Conservation (phyloP, 768 basidiomycete genomes). For the Calvatia gigantea region DNA sequence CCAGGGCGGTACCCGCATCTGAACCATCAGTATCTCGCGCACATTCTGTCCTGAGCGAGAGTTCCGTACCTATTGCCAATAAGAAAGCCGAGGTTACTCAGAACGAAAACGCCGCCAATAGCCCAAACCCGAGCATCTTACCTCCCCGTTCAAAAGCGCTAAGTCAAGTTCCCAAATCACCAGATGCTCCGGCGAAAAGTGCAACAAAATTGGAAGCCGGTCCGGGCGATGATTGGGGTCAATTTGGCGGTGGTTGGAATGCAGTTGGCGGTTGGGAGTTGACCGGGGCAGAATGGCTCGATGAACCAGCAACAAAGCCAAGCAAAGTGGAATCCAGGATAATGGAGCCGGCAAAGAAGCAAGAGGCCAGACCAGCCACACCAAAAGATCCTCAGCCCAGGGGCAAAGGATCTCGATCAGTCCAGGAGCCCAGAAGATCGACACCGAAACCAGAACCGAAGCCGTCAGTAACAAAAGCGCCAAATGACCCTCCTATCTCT, state of each 20-base stretch:
- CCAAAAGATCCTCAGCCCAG: neutral
- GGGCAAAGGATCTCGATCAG: neutral
- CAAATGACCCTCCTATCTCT: neutral
- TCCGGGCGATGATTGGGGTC: neutral
- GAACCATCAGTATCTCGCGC: neutral
- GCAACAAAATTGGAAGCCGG: neutral
- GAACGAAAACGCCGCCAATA: neutral
- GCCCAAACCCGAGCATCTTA: neutral
- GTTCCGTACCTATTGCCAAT: neutral
- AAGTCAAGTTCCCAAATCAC: neutral
- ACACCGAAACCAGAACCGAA: neutral
- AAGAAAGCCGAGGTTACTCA: neutral
- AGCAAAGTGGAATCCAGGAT: neutral
- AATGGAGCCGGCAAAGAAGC: too few relatives aligned
- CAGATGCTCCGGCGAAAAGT: neutral
- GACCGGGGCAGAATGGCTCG: neutral
- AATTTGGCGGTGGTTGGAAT: too few relatives aligned
- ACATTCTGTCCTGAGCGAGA: neutral
- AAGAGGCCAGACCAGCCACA: neutral
- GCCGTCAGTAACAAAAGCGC: neutral
- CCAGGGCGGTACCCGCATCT: neutral
- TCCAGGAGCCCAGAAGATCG: neutral
- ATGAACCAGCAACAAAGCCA: neutral
- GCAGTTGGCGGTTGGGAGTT: slow-evolving; percentile 5
- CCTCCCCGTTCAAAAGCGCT: neutral